A percentile compares a stretch with the other conserved stretches of the same genome.
Conservation (phyloP, 2,329 filamentous ascomycete genomes). For the Trichoderma guizhouense region DNA sequence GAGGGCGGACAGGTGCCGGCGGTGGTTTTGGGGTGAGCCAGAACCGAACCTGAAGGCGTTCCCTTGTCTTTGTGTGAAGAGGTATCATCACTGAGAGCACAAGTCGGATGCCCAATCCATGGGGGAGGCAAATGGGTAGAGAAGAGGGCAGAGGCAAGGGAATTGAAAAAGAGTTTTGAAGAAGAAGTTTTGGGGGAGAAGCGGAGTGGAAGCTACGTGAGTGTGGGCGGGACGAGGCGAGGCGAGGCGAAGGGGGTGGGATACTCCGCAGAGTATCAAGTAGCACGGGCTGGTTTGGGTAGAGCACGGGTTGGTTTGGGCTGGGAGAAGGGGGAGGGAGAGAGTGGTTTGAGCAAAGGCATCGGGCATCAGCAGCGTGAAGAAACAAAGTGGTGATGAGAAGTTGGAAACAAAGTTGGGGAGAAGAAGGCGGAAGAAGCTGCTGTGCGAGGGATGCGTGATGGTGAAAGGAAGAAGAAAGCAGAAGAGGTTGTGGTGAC, state of each 20-base stretch:
- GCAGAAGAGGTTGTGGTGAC: neutral
- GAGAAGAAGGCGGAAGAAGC: neutral
- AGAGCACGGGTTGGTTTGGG: neutral
- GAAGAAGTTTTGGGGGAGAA: neutral
- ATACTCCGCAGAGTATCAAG: neutral
- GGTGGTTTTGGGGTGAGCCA: neutral
- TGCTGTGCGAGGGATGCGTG: neutral
- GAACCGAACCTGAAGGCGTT: neutral
- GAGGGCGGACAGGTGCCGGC: neutral
- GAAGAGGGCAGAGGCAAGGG: neutral
- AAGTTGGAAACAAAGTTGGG: neutral
- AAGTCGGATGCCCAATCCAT: neutral
- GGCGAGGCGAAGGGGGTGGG: neutral
- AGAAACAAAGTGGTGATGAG: neutral
- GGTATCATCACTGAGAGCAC: slow-evolving; percentile 10
- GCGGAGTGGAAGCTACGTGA: neutral
- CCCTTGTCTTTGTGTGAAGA: neutral
- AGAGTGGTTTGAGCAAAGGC: neutral
- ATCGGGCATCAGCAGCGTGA: neutral
- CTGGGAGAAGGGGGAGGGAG: neutral
- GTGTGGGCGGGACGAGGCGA: neutral
- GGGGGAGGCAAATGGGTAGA: neutral
- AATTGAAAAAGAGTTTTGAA: neutral
- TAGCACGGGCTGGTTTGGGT: neutral
- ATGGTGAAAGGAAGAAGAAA: neutral